Percentiles rank a stretch among this genome's conserved stretches.
Evolutionary conservation across 148 eudicot species (phyloP).

Genomic region (Camellia japonica): DNA sequence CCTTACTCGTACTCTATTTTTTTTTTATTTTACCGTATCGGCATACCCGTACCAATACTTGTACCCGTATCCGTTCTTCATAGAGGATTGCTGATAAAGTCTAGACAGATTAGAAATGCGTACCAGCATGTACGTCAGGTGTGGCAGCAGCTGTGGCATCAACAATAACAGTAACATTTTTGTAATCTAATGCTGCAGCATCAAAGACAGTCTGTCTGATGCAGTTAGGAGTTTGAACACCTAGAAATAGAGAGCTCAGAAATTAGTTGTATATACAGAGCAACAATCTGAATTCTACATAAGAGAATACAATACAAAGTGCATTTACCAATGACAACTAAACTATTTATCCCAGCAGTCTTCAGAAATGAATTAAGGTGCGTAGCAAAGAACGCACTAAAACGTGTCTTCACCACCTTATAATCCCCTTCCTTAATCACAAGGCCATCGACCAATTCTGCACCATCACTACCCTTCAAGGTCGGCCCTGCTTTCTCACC

Average conservation of each 20-base stretch:
- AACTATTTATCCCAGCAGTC: slow-evolving; percentile 58
- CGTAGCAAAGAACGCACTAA: slow-evolving; percentile 91
- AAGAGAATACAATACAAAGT: background rate
- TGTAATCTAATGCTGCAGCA: slow-evolving; percentile 89
- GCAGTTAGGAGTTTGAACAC: slow-evolving; percentile 99
- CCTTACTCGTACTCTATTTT: too few relatives aligned
- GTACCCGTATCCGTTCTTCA: too few relatives aligned
- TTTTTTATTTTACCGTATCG: too few relatives aligned
- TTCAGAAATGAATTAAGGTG: slow-evolving; percentile 70
- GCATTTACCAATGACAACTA: slow-evolving; percentile 66
- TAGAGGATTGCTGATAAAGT: background rate
- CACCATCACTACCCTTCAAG: slow-evolving; percentile 65
- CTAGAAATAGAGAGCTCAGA: slow-evolving; percentile 27
- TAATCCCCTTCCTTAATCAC: slow-evolving; percentile 66
- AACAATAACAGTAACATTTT: slow-evolving; percentile 68
- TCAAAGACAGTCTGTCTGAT: slow-evolving; percentile 94
- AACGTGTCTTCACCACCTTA: slow-evolving; percentile 88
- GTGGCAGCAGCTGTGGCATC: slow-evolving; percentile 98
- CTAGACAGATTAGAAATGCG: slow-evolving; percentile 7
- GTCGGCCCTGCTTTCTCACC: slow-evolving; percentile 59
- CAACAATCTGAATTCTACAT: background rate
- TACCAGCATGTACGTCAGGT: slow-evolving; percentile 79
- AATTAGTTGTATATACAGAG: background rate
- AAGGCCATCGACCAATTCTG: slow-evolving; percentile 85
- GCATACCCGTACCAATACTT: too few relatives aligned